Conservation (phyloP, 768 basidiomycete genomes). For the Udeniomyces megalosporus region DNA sequence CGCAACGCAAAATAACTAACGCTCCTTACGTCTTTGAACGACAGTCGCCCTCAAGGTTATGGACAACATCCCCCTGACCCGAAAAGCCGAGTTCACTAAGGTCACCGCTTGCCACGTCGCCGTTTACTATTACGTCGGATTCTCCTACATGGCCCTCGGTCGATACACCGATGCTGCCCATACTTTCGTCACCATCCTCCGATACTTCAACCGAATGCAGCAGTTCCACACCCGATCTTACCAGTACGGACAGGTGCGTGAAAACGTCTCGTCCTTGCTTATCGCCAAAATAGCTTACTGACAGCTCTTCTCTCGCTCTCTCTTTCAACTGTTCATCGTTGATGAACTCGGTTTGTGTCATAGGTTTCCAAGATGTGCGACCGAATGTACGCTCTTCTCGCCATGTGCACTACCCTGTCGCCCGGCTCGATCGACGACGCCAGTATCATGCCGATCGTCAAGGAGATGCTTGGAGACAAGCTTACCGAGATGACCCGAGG, state of each 20-base stretch:
- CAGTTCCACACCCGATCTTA: constrained; percentile 93
- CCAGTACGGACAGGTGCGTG: constrained; percentile 75
- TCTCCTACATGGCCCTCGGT: constrained; percentile 89
- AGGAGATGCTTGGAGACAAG: constrained; percentile 88
- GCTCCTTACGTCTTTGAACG: no score
- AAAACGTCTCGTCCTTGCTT: background rate
- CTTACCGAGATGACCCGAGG: constrained; percentile 67
- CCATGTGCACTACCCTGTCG: constrained; percentile 80
- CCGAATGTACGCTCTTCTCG: constrained; percentile 90
- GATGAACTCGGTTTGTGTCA: no score
- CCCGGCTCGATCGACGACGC: constrained; percentile 82
- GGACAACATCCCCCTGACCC: constrained; percentile 77
- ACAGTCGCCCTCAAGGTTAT: constrained; percentile 86
- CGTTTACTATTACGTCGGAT: constrained; percentile 68
- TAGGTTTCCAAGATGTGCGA: constrained; percentile 96
- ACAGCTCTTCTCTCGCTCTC: background rate
- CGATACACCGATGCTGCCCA: constrained; percentile 92
- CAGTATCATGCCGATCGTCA: constrained; percentile 66
- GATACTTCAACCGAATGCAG: constrained; percentile 88
- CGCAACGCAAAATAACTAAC: no score
- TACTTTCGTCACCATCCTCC: constrained; percentile 76
- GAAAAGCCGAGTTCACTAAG: constrained; percentile 40
- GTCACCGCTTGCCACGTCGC: constrained; percentile 26
- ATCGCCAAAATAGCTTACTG: background rate
- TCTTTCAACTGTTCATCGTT: no score